phyloP scores from a whole-genome alignment of 148 eudicot species.

The Silene latifolia region DNA sequence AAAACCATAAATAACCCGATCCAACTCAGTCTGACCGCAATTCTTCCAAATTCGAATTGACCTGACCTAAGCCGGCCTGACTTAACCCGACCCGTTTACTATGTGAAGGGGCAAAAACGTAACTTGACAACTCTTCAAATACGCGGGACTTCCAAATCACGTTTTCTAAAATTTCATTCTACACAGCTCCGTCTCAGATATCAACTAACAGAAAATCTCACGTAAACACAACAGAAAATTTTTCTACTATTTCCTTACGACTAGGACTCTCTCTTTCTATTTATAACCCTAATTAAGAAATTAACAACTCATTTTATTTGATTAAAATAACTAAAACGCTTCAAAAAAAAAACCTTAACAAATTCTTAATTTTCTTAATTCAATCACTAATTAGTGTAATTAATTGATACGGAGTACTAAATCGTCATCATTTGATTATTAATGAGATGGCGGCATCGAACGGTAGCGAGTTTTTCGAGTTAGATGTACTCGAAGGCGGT shows the following conservation, averaged over 20 bases:
- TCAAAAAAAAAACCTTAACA: not conserved
- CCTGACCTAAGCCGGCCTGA: too few species aligned
- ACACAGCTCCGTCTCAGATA: not conserved
- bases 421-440: not conserved
- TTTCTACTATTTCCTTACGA: not conserved
- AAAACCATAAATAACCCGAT: too few species aligned
- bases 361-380: not conserved
- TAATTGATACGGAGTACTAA: too few species aligned
- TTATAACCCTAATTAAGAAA: not conserved
- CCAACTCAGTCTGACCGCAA: too few species aligned
- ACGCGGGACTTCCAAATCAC: constrained; percentile 7
- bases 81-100: too few species aligned
- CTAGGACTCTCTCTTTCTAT: constrained; percentile 7
- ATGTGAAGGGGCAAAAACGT: not conserved
- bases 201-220: not conserved
- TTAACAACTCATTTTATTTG: not conserved
- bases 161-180: not conserved
- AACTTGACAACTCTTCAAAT: constrained; percentile 1
- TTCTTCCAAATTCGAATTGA: too few species aligned
- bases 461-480: constrained; percentile 62
- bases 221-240: not conserved
- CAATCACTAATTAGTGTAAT: too few species aligned
- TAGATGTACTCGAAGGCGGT: constrained; percentile 33
- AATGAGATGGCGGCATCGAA: constrained; percentile 22
- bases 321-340: not conserved